These are phyloP conservation scores for Lentinula sp. DNA, from an alignment of 768 basidiomycete species.

Conservation along the genomic window DNA sequence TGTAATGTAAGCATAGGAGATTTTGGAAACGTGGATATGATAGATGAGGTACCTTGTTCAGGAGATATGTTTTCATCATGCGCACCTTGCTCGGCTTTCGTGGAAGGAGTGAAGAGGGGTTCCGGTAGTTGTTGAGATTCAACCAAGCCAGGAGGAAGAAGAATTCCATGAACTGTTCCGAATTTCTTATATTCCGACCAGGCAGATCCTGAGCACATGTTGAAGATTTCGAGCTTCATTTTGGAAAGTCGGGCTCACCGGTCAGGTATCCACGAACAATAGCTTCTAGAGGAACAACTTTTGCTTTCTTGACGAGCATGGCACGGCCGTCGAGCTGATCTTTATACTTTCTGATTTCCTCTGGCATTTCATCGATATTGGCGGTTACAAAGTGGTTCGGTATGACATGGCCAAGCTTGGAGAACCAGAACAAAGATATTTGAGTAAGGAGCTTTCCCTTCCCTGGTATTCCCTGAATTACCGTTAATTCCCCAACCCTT, in stretches of 20 bases:
- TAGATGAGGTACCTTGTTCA: constrained; percentile 48
- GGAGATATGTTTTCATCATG: constrained; percentile 97
- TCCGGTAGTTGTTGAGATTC: constrained; percentile 80
- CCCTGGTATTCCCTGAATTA: constrained; percentile 79
- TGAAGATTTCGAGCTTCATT: not conserved
- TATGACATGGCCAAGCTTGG: constrained; percentile 69
- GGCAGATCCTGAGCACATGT: constrained; percentile 66
- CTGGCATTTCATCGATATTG: constrained; percentile 76
- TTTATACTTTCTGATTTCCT: constrained; percentile 65
- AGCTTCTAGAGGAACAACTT: constrained; percentile 87
- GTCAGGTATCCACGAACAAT: constrained; percentile 96
- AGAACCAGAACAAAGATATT: constrained; percentile 95
- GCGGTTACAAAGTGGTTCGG: constrained; percentile 88
- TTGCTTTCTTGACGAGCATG: constrained; percentile 89
- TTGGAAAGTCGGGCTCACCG: constrained; percentile 39
- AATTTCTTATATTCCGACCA: constrained; percentile 91
- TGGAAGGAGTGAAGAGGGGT: constrained; percentile 93
- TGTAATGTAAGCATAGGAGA: not conserved
- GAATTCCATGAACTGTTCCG: constrained; percentile 84
- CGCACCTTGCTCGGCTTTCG: constrained; percentile 89
- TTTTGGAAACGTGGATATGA: not conserved
- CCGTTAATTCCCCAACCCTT: not conserved
- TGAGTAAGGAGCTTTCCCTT: constrained; percentile 89
- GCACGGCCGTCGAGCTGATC: constrained; percentile 76
- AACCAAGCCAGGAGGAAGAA: constrained; percentile 65